Evolutionary conservation across 192 early-diverging fungal species (phyloP), one percentile per base, ranked within the genome.

Genomic region (Coemansia sp.): DNA sequence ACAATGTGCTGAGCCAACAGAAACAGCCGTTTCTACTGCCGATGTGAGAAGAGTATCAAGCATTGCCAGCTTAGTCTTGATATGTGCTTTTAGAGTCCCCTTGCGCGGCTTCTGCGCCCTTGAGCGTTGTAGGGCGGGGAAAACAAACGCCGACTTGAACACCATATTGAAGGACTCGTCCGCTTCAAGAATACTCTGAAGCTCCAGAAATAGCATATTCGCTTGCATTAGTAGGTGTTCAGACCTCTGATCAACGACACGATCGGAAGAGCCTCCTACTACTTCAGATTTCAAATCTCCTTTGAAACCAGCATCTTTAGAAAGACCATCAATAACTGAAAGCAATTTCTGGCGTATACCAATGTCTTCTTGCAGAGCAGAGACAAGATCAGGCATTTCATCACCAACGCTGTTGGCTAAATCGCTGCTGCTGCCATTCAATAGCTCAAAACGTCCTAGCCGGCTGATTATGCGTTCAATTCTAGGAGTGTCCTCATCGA

Each of bases 91-190:
- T 12, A 56, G 5, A 5, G 74, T 62, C 4, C 71, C 71, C 46
- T 67, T 69, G 39, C 79, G 74, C n/a, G 68, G 79, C 48, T 62
- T 68, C 57, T 67, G 73, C 11, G 58, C 16, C 12, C 67, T 70
- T 4, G 67, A 15, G 7, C 46, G 46, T 15, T 51, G 68, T 18
- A 82, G 40, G 1, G 65, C 72, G 0, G 79, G 74, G 45, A 82
- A 66, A 56, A 77, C 42, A 0, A 77, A 58, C 6, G 74, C 63
- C 0, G 75, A 77, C 11, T 77, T 43, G 8, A 82, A 48, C 12
- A 77, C 68, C 5, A 32, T 49, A 4, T 41, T 39, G 56, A 65
- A 74, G 5, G 67, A 22, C 0, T 61, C 40, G 18, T 77, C 71
- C 8, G 13, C 39, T 1, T 49, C 37, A 0, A 77, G 60, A 40